These are phyloP conservation scores for Pueraria montana DNA, from an alignment of 306 rosid genomes.

Conservation along the genomic window DNA sequence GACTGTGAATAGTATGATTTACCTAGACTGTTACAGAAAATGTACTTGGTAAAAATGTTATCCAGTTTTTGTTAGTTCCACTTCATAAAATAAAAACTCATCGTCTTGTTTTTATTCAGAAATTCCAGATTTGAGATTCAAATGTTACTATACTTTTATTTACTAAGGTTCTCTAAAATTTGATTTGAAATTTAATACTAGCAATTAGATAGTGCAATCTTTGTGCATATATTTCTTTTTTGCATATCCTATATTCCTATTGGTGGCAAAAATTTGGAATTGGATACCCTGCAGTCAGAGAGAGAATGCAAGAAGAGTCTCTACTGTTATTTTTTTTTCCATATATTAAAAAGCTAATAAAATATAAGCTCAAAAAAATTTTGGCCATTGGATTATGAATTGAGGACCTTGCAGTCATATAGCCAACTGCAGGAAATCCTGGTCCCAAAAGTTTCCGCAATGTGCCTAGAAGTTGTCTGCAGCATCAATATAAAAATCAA, in stretches of 20 bases:
- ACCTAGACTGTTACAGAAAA: conserved; percentile 30
- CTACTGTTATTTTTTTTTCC: neutral
- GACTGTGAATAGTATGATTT: neutral
- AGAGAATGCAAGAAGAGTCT: neutral
- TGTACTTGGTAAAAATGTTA: conserved; percentile 9
- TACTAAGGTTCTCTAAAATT: neutral
- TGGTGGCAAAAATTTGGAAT: neutral
- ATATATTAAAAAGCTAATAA: neutral
- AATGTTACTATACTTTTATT: conserved; percentile 1
- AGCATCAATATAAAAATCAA: neutral
- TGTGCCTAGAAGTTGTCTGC: neutral
- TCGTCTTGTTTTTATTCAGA: neutral
- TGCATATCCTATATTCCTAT: neutral
- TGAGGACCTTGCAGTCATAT: neutral
- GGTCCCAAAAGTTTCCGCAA: neutral
- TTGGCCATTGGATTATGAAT: neutral
- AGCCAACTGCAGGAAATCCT: neutral
- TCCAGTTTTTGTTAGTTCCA: conserved; percentile 24
- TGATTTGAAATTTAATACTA: conserved; percentile 11
- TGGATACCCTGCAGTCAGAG: too few relatives aligned
- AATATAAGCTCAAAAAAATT: neutral
- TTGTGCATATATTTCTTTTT: neutral
- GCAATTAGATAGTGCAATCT: neutral
- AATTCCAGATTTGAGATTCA: neutral
- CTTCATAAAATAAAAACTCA: neutral